Evolutionary conservation across 768 basidiomycete genomes (phyloP).

Genomic region (Hygrophoropsis aurantiaca): DNA sequence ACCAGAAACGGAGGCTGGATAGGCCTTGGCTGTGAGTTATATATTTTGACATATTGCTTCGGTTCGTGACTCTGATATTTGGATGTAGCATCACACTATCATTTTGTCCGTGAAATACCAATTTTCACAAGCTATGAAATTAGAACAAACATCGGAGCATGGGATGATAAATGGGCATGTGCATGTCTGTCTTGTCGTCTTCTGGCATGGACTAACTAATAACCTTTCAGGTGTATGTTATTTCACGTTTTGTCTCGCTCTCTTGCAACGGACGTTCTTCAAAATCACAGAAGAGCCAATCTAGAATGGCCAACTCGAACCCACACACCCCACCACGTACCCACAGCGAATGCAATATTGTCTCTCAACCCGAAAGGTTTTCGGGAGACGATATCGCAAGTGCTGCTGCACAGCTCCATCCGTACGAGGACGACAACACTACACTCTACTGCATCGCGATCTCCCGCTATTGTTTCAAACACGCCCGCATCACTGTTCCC

Average conservation of each 20-base stretch:
- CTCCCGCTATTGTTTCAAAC: conserved; percentile 65
- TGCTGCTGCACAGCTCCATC: background rate
- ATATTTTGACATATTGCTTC: background rate
- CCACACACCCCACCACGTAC: no score
- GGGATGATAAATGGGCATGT: conserved; percentile 22
- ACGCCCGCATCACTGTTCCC: conserved; percentile 69
- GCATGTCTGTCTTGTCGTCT: conserved; percentile 41
- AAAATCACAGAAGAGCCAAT: conserved; percentile 10
- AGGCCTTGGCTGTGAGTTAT: conserved; percentile 44
- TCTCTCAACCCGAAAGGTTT: conserved; percentile 12
- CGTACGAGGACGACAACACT: conserved; percentile 38
- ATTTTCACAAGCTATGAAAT: conserved; percentile 9
- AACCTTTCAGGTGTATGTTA: conserved; percentile 52
- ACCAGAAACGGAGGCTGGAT: conserved; percentile 61
- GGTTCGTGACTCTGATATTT: background rate
- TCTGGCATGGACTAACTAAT: background rate
- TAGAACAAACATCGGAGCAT: conserved; percentile 32
- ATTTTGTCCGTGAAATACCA: conserved; percentile 17
- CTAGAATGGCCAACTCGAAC: no score
- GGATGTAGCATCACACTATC: conserved; percentile 21
- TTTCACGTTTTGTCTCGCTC: conserved; percentile 63
- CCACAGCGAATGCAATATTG: conserved; percentile 5
- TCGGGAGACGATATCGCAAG: conserved; percentile 7
- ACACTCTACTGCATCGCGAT: conserved; percentile 58
- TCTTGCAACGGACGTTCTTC: conserved; percentile 35